These are phyloP conservation scores for Corrigiola litoralis DNA, from an alignment of 179 eudicot species.

Conservation along the genomic window DNA sequence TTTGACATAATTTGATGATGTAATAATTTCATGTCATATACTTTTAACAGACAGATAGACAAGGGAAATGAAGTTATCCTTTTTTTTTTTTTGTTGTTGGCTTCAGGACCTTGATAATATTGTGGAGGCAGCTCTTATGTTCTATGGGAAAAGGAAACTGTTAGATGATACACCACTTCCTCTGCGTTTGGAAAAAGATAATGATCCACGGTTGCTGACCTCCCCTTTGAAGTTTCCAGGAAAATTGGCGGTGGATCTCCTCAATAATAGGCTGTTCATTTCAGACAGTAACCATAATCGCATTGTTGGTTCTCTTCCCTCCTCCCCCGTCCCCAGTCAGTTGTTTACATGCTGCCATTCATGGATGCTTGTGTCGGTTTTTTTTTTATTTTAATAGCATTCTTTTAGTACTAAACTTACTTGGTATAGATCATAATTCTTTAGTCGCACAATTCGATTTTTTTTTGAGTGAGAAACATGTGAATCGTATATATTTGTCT, in stretches of 20 bases:
- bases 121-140: slow-evolving; percentile 84
- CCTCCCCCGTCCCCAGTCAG: not conserved
- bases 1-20: no score
- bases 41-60: no score
- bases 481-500: not conserved
- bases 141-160: slow-evolving; percentile 62
- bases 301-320: slow-evolving; percentile 50
- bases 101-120: slow-evolving; percentile 83
- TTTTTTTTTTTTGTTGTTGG: slow-evolving; percentile 7
- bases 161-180: slow-evolving; percentile 71
- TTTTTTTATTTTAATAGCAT: no score
- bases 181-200: slow-evolving; percentile 81
- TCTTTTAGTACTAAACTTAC: not conserved
- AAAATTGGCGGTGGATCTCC: slow-evolving; percentile 80
- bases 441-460: not conserved
- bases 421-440: not conserved
- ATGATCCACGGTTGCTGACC: slow-evolving; percentile 80
- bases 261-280: slow-evolving; percentile 85
- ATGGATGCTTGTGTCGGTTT: not conserved
- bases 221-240: slow-evolving; percentile 98
- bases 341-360: not conserved
- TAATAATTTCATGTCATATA: no score
- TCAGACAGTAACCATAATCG: slow-evolving; percentile 98
- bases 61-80: no score
- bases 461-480: not conserved